Conservation (phyloP, 2,329 filamentous ascomycete species). For the Colletotrichum trifolii region DNA sequence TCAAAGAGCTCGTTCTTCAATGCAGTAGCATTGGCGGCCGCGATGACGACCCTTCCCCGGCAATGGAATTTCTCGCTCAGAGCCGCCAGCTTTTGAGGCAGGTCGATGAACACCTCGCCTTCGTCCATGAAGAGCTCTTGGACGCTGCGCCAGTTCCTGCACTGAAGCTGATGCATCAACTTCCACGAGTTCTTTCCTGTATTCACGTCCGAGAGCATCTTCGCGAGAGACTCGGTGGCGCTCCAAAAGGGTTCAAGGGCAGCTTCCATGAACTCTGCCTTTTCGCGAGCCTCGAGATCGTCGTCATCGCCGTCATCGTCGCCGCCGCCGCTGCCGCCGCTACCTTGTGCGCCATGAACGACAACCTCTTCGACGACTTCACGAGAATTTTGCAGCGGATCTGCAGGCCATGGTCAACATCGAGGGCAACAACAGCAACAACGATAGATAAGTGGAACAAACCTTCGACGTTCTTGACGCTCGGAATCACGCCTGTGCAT, state of each 20-base stretch:
- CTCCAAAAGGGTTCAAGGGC: conserved; percentile 43
- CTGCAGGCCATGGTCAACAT: background rate
- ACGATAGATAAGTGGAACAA: no score
- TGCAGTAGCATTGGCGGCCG: conserved; percentile 49
- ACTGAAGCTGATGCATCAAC: conserved; percentile 16
- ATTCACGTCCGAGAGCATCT: conserved; percentile 38
- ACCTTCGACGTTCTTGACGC: no score
- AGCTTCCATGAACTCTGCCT: conserved; percentile 19
- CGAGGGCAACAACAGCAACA: no score
- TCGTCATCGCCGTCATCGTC: conserved; percentile 21
- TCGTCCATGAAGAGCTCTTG: conserved; percentile 41
- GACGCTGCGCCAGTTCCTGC: conserved; percentile 41
- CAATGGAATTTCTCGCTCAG: conserved; percentile 6
- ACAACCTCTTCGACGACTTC: no score
- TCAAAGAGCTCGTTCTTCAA: conserved; percentile 44
- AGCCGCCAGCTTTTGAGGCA: conserved; percentile 22
- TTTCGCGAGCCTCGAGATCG: conserved; percentile 3
- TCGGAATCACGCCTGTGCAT: no score
- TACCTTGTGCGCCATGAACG: no score
- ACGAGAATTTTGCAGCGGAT: background rate
- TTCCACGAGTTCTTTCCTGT: conserved; percentile 10
- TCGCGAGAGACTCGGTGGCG: conserved; percentile 43
- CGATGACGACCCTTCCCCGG: conserved; percentile 39
- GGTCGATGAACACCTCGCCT: conserved; percentile 44
- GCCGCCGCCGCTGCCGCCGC: no score